Conservation (phyloP, 805 yeast genomes). For the Myxozyma lipomycoides region DNA sequence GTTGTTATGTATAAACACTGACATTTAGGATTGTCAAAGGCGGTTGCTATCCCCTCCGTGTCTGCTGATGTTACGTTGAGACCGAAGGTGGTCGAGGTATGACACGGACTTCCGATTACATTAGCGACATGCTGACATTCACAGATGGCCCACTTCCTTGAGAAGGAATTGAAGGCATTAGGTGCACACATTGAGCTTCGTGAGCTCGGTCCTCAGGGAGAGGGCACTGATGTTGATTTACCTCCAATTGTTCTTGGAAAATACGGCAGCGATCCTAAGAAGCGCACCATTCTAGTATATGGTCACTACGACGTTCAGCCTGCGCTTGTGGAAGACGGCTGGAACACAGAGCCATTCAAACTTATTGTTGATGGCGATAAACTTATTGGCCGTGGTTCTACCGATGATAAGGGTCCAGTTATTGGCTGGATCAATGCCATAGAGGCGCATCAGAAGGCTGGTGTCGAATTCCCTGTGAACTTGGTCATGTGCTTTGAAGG, state of each 20-base stretch:
- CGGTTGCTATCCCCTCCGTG: slow-evolving; percentile 94
- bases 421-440: slow-evolving; percentile 93
- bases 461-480: slow-evolving; percentile 89
- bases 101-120: neutral
- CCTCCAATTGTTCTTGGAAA: slow-evolving; percentile 96
- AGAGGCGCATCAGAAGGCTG: slow-evolving; percentile 83
- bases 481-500: slow-evolving; percentile 93
- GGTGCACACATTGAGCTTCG: slow-evolving; percentile 78
- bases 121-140: slow-evolving; percentile 3
- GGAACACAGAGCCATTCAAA: slow-evolving; percentile 89
- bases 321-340: slow-evolving; percentile 86
- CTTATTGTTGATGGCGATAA: slow-evolving; percentile 65
- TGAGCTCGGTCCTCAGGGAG: slow-evolving; percentile 71
- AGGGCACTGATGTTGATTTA: slow-evolving; percentile 58
- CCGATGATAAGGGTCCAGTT: slow-evolving; percentile 98
- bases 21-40: slow-evolving; percentile 54
- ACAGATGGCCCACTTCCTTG: slow-evolving; percentile 76
- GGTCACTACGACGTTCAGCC: slow-evolving; percentile 99
- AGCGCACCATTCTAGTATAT: slow-evolving; percentile 85
- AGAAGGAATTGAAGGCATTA: slow-evolving; percentile 58
- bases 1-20: neutral
- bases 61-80: slow-evolving; percentile 86
- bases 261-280: slow-evolving; percentile 72
- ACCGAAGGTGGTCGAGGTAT: slow-evolving; percentile 68
- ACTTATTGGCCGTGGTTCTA: slow-evolving; percentile 86